These are phyloP conservation scores for Aspergillus oerlinghausenensis DNA, from an alignment of 2,329 filamentous ascomycete species.

Conservation along the genomic window DNA sequence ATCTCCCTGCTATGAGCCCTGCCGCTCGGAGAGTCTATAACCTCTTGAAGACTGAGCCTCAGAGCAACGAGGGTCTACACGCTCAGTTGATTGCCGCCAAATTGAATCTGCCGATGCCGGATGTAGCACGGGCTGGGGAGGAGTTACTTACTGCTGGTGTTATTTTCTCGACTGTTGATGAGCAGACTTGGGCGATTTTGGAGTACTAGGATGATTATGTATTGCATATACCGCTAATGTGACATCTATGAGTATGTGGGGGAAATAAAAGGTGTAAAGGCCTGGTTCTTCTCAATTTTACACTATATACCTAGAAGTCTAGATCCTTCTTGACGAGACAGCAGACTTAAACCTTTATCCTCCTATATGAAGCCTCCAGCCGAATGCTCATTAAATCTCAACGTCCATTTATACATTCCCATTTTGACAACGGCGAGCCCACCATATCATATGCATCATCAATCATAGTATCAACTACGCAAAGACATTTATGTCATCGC, in stretches of 20 bases:
- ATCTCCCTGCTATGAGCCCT: slow-evolving; percentile 48
- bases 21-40: slow-evolving; percentile 67
- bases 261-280: not conserved
- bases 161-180: slow-evolving; percentile 89
- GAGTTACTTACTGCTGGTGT: slow-evolving; percentile 69
- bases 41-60: slow-evolving; percentile 61
- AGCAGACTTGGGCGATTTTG: slow-evolving; percentile 84
- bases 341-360: not conserved
- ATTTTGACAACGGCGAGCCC: not conserved
- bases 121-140: slow-evolving; percentile 73
- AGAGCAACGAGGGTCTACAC: slow-evolving; percentile 79
- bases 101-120: slow-evolving; percentile 60
- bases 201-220: slow-evolving; percentile 44
- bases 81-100: slow-evolving; percentile 68
- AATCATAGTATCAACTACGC: not conserved
- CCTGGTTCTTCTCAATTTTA: not conserved
- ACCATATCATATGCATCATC: not conserved
- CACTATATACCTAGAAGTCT: not conserved
- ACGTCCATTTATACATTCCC: not conserved
- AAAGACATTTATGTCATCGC: slow-evolving; percentile 14
- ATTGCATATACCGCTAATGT: not conserved
- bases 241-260: not conserved
- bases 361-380: not conserved
- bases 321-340: not conserved
- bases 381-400: not conserved